Conservation (phyloP, 208 protist genomes). For the Strigomonas culicis region DNA sequence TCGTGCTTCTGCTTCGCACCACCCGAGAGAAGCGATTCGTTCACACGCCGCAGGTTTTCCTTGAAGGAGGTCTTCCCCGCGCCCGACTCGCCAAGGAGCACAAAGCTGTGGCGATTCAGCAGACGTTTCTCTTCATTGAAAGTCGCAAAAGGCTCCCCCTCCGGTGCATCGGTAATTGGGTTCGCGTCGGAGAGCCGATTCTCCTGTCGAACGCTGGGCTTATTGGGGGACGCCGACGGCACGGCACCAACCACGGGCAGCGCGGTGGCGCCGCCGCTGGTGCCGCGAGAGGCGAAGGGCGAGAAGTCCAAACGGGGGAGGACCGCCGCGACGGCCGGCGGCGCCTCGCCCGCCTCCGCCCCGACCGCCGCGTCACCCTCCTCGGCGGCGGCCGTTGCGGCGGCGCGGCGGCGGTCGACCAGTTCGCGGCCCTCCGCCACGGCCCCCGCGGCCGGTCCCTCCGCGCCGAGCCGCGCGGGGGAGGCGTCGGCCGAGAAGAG, state of each 20-base stretch:
- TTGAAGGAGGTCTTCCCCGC: conserved; percentile 55
- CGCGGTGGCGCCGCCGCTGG: neutral
- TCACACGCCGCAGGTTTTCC: conserved; percentile 47
- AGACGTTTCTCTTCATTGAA: conserved; percentile 15
- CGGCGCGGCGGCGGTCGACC: too few species aligned
- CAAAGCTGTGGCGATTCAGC: conserved; percentile 65
- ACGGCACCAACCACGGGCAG: too few species aligned
- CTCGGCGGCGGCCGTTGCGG: too few species aligned
- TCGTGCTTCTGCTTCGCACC: neutral
- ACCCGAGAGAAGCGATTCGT: conserved; percentile 3
- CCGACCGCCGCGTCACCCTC: neutral
- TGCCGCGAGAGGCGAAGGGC: neutral
- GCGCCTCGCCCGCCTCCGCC: too few species aligned
- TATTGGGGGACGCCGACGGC: too few species aligned
- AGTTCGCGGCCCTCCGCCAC: too few species aligned
- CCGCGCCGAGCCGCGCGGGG: too few species aligned
- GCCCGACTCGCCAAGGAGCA: conserved; percentile 50
- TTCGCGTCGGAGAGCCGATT: too few species aligned
- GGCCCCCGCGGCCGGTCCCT: too few species aligned
- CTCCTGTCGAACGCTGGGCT: too few species aligned
- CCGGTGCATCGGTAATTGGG: too few species aligned
- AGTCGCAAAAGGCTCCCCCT: neutral
- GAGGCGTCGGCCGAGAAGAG: neutral
- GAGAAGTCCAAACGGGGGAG: neutral
- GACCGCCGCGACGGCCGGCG: too few species aligned